A percentile compares a stretch with the other conserved stretches of the same genome.
These are phyloP conservation scores for Mortierella sp. DNA, from an alignment of 371 early-diverging fungal species.

Conservation along the genomic window DNA sequence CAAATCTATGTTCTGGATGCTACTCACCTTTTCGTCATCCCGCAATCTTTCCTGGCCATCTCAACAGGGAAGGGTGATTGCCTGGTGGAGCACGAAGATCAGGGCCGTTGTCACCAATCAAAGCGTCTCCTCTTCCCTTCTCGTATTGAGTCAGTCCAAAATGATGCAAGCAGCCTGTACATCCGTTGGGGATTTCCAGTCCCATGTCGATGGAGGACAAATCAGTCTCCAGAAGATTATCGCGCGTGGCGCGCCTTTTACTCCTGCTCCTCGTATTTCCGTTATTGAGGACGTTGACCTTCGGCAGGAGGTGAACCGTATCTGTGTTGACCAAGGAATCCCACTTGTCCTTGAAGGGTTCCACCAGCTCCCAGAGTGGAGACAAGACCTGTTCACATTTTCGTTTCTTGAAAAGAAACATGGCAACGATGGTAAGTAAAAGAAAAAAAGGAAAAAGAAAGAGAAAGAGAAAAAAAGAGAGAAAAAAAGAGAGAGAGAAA, in stretches of 20 bases:
- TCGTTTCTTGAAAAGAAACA: conserved; percentile 35
- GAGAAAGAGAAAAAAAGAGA: too few species aligned
- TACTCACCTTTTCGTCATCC: too few species aligned
- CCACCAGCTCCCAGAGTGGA: conserved; percentile 51
- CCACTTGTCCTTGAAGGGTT: conserved; percentile 61
- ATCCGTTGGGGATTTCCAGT: conserved; percentile 10
- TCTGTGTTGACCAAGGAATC: conserved; percentile 53
- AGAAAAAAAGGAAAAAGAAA: too few species aligned
- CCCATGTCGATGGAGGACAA: conserved; percentile 9
- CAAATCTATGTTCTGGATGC: too few species aligned
- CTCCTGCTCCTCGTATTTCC: conserved; percentile 20
- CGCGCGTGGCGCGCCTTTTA: conserved; percentile 33
- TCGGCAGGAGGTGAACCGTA: conserved; percentile 34
- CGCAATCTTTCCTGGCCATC: too few species aligned
- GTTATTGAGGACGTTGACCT: conserved; percentile 24
- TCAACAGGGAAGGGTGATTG: too few species aligned
- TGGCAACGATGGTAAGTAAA: conserved; percentile 47
- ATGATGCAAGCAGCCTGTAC: conserved; percentile 32
- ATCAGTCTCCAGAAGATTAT: conserved; percentile 25
- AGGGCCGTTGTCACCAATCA: too few species aligned
- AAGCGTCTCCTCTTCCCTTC: neutral
- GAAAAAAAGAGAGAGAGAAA: too few species aligned
- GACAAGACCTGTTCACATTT: conserved; percentile 48
- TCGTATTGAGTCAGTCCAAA: neutral
- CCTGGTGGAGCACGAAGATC: too few species aligned